These are phyloP conservation scores for Ogataea ganodermae DNA, from an alignment of 805 yeast species.

Conservation along the genomic window DNA sequence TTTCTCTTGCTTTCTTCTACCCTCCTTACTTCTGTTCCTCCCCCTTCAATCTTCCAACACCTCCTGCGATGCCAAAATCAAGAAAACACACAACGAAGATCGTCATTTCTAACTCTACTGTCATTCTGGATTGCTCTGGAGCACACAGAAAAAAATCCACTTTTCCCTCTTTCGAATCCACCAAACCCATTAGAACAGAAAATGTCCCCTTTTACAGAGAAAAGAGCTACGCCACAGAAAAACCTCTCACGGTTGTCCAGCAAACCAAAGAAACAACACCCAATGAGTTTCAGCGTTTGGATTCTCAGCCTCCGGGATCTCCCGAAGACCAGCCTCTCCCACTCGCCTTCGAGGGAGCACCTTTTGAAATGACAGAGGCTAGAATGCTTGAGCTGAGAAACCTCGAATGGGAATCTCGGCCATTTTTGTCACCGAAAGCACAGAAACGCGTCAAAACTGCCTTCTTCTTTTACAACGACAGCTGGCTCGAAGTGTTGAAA, in stretches of 20 bases:
- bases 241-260: no score
- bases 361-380: not conserved
- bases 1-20: not conserved
- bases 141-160: not conserved
- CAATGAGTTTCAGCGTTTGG: no score
- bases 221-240: no score
- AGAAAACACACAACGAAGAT: not conserved
- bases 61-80: not conserved
- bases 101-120: constrained; percentile 1
- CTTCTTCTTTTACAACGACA: constrained; percentile 8
- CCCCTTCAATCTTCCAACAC: no score
- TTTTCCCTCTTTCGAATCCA: not conserved
- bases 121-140: not conserved
- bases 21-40: not conserved
- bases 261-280: no score
- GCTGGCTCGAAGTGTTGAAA: constrained; percentile 8
- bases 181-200: not conserved
- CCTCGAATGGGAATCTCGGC: not conserved
- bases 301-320: not conserved
- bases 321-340: no score
- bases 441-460: not conserved
- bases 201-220: not conserved
- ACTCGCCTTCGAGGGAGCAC: not conserved
- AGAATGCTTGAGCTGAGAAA: not conserved
- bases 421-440: not conserved